These are phyloP conservation scores for Spizellomyces punctatus DNA, from an alignment of 192 early-diverging fungal genomes.

Conservation along the genomic window DNA sequence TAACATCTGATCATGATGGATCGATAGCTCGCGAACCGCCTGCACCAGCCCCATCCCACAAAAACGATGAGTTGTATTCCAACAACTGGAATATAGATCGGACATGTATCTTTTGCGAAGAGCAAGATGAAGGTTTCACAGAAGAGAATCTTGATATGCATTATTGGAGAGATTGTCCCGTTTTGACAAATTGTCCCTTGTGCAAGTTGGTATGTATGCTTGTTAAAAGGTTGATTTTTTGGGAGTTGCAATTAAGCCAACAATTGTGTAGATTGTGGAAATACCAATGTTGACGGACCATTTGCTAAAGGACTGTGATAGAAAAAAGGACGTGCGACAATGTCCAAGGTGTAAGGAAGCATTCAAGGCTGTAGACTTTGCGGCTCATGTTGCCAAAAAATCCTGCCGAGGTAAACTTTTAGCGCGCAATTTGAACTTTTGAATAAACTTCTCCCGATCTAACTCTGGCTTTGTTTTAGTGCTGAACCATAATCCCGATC, in stretches of 20 bases:
- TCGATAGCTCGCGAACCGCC: no score
- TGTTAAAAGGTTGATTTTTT: neutral
- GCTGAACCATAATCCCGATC: conserved; percentile 25
- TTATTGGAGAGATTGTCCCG: conserved; percentile 77
- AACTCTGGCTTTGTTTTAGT: conserved; percentile 11
- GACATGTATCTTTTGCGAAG: conserved; percentile 78
- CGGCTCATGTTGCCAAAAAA: conserved; percentile 51
- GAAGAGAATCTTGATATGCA: conserved; percentile 73
- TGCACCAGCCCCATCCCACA: neutral
- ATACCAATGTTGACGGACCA: conserved; percentile 67
- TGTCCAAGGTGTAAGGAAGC: conserved; percentile 65
- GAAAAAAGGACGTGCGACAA: conserved; percentile 55
- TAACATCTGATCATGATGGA: no score
- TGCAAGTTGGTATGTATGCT: conserved; percentile 65
- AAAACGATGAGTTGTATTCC: conserved; percentile 5
- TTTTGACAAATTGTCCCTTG: conserved; percentile 67
- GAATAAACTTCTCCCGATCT: no score
- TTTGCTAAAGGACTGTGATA: conserved; percentile 68
- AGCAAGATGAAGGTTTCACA: conserved; percentile 60
- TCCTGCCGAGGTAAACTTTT: conserved; percentile 43
- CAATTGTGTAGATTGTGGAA: conserved; percentile 65
- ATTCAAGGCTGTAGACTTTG: conserved; percentile 57
- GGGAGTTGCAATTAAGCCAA: neutral
- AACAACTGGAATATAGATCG: conserved; percentile 33
- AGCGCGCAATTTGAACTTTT: neutral